A percentile compares a stretch with the other conserved stretches of the same genome.
phyloP scores from a whole-genome alignment of 2,329 filamentous ascomycete genomes.

The Penicillium digitatum region DNA sequence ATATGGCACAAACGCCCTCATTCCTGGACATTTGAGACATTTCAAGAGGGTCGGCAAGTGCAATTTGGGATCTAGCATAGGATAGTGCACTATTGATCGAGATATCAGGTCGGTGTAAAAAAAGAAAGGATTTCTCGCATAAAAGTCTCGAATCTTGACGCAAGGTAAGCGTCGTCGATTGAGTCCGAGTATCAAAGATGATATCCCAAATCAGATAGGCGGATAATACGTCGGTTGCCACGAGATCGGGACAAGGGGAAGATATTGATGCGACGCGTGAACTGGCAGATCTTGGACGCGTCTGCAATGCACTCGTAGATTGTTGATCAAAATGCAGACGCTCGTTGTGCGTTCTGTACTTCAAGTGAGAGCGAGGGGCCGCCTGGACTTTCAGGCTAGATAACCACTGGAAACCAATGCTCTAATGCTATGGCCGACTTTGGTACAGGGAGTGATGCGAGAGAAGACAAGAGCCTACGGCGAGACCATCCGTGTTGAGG shows the following conservation, averaged over 20 bases:
- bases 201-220: not conserved
- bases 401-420: not conserved
- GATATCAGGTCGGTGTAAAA: not conserved
- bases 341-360: too few species aligned
- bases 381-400: not conserved
- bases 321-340: not conserved
- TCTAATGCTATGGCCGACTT: not conserved
- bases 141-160: not conserved
- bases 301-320: not conserved
- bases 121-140: too few species aligned
- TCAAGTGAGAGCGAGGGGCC: not conserved
- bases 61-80: not conserved
- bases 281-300: not conserved
- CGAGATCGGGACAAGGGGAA: not conserved
- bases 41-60: not conserved
- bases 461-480: not conserved
- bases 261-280: not conserved
- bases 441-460: conserved; percentile 1
- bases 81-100: not conserved
- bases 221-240: not conserved
- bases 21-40: conserved; percentile 38
- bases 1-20: conserved; percentile 67
- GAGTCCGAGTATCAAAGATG: not conserved
- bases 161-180: not conserved
- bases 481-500: not conserved